Base-by-base conservation (phyloP, 768 basidiomycete genomes). In the Pleurotus tuber-regium region DNA sequence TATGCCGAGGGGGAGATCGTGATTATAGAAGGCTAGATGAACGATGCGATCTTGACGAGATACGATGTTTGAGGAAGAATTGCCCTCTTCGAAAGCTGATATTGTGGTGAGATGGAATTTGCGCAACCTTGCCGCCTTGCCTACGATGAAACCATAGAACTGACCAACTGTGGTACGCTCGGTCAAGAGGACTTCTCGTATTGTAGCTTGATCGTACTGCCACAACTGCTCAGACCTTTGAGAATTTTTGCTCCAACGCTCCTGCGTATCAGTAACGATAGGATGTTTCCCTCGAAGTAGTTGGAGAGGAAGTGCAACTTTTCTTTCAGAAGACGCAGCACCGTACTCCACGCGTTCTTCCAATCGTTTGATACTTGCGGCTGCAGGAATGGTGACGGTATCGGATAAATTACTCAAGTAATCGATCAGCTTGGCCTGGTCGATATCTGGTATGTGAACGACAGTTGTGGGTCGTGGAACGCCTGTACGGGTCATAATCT, bases 101-200 rank as follows among this genome's bases (percentile, higher is more conserved):
- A 86, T 69, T 21, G 73, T 72, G 40, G 74, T 71, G 21, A 86
- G 66, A 60, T 92, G 88, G 1, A 91, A 67, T 53, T 80, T 74
- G 23, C 82, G 79, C 14, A 82, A 79, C 38, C 92, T 78, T 1
- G 82, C 69, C 25, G 77, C 75, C 59, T 83, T 84, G 11, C 86
- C 90, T 11, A 80, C 71, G 38, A 87, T 77, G 65, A 79, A 91
- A 11, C 91, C 92, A 61, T 89, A 89, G 24, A 81, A 57, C 57
- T 92, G 89, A 2, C 81, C 76, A n/a, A 86, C 61, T 2, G 88
- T 85, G 23, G 80, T 80, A 40, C 79, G 75, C 61, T 95, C 89
- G 2, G 77, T 75, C n/a, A 89, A 67, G 51, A 92, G 71, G 26
- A 81, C 75, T 18, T 83, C 78, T 28, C 80, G 77, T 51, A 87